These are phyloP conservation scores for Stagonosporopsis tanaceti DNA, from an alignment of 2,329 filamentous ascomycete genomes.

Conservation along the genomic window DNA sequence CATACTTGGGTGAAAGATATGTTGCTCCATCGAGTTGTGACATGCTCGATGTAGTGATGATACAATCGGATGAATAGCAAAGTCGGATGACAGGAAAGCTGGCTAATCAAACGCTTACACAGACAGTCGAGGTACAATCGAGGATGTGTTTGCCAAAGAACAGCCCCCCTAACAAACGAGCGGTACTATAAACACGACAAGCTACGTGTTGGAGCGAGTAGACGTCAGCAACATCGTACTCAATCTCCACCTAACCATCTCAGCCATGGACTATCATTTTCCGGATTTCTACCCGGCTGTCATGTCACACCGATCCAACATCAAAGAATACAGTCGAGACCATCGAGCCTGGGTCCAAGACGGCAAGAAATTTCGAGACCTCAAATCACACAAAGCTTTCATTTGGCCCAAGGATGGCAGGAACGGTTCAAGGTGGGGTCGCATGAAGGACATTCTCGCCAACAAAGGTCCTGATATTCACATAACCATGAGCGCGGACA, in stretches of 20 bases:
- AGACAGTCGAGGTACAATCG: background rate
- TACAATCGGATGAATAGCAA: background rate
- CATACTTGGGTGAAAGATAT: constrained; percentile 3
- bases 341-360: constrained; percentile 39
- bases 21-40: background rate
- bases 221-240: background rate
- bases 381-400: constrained; percentile 51
- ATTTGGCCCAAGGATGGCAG: constrained; percentile 57
- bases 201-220: background rate
- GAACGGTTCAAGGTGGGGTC: constrained; percentile 45
- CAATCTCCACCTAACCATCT: background rate
- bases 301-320: constrained; percentile 23
- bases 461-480: constrained; percentile 57
- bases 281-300: constrained; percentile 10
- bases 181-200: constrained; percentile 1
- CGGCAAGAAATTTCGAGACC: constrained; percentile 24
- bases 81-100: background rate
- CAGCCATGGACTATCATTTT: constrained; percentile 1
- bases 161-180: constrained; percentile 5
- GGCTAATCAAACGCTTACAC: constrained; percentile 1
- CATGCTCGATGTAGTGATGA: background rate
- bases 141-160: background rate
- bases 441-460: constrained; percentile 54
- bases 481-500: constrained; percentile 51
- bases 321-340: constrained; percentile 33